phyloP scores from a whole-genome alignment of 352 stramenopile species.

The Globisporangium spiculum region DNA sequence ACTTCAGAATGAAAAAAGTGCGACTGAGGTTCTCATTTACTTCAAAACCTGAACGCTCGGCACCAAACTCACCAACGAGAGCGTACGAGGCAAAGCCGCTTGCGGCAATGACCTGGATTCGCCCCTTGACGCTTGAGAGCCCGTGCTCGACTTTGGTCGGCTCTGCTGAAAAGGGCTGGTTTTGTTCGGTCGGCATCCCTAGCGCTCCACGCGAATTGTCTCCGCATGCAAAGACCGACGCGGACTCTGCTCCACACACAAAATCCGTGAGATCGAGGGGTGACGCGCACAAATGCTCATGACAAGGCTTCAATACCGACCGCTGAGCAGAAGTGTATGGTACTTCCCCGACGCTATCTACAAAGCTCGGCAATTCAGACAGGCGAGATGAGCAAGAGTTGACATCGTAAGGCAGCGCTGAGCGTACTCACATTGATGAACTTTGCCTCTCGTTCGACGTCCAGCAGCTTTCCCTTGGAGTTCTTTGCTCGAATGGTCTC shows the following conservation, averaged over 20 bases:
- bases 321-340: constrained; percentile 69
- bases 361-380: neutral
- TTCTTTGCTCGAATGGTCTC: constrained; percentile 51
- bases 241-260: constrained; percentile 46
- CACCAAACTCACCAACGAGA: constrained; percentile 42
- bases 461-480: constrained; percentile 31
- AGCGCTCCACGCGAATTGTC: constrained; percentile 67
- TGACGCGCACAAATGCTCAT: neutral
- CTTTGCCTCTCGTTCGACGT: constrained; percentile 65
- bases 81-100: constrained; percentile 68
- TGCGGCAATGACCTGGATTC: constrained; percentile 51
- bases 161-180: constrained; percentile 4
- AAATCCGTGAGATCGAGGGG: neutral
- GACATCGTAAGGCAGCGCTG: neutral
- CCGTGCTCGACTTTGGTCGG: constrained; percentile 35
- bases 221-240: constrained; percentile 59
- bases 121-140: constrained; percentile 20
- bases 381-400: neutral
- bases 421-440: constrained; percentile 40
- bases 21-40: neutral
- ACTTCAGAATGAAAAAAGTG: constrained; percentile 12
- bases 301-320: constrained; percentile 23
- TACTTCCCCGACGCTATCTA: constrained; percentile 74
- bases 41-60: neutral
- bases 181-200: constrained; percentile 14